Base-by-base conservation (phyloP, 768 basidiomycete genomes). In the Tricholomella constricta region DNA sequence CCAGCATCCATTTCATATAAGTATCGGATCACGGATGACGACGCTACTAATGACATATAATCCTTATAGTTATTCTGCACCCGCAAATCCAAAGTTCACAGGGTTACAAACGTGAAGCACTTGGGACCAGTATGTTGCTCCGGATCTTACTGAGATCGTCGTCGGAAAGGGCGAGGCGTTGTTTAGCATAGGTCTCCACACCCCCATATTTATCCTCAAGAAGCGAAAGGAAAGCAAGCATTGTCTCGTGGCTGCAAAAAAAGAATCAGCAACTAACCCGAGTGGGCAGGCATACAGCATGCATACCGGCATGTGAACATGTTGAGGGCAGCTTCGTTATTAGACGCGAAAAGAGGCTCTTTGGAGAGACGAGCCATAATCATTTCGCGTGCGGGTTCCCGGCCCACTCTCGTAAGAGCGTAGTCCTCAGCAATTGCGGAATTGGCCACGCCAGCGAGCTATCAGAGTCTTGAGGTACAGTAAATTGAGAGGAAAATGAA, bases 301-400 rank as follows among this genome's bases (percentile, higher is more conserved):
- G 58, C 79, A 47, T 63, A 88, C 89, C 86, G 80, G 59, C 88
- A 91, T 4, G 85, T 82, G 47, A 92, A 82, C 88, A 91, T 89
- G 55, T 89, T 91, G n/a, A 89, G 72, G 2, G 88, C 88, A 20
- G 88, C 88, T 50, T 88, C 81, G 36, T 78, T 82, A 59, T 90
- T 86, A 6, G 83, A 77, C 1, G 86, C 84, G 64, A 91, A 91
- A 11, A 88, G 54, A 0, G 90, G 88, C 52, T 89, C 86, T 60
- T 84, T 84, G 8, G 77, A 70, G 25, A 92, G 77, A 6, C 90
- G 79, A 35, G 74, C 69, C 75, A 91, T 82, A 35, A 92, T 81
- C 75, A 77, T 82, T 56, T 81, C 82, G 23, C 90, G 80, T 11
- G 83, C 82, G 17, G 90, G 90, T 65, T 91, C 91, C 31, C 91